Evolutionary conservation across 208 protist species (phyloP).

Genomic region (Leishmania guyanensis): DNA sequence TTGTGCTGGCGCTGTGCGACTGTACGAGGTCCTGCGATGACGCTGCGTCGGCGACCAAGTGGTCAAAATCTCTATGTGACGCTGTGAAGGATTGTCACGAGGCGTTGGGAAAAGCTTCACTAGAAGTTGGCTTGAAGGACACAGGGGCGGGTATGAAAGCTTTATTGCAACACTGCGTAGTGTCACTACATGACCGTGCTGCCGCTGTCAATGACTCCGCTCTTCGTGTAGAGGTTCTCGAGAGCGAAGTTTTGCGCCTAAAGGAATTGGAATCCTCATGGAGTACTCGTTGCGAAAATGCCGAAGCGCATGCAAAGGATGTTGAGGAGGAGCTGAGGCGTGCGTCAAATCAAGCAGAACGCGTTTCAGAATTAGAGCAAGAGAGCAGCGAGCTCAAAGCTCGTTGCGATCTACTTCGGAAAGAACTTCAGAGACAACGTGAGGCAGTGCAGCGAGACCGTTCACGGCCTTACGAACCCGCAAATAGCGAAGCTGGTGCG

Average conservation of each 20-base stretch:
- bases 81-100: not conserved
- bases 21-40: not conserved
- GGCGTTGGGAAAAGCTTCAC: not conserved
- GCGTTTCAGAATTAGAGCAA: constrained; percentile 22
- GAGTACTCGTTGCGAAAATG: not conserved
- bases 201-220: not conserved
- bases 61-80: not conserved
- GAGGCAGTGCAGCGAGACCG: constrained; percentile 62
- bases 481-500: not conserved
- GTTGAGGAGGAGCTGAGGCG: constrained; percentile 4
- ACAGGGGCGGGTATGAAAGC: not conserved
- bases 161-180: not conserved
- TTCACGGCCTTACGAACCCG: constrained; percentile 6
- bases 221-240: not conserved
- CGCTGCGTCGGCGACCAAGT: not conserved
- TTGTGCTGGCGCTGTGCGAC: not conserved
- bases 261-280: not conserved
- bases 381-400: constrained; percentile 71
- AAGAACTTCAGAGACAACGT: constrained; percentile 75
- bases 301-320: not conserved
- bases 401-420: constrained; percentile 78
- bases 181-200: not conserved
- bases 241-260: constrained; percentile 3
- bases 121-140: not conserved
- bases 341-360: constrained; percentile 13